Percentiles rank a stretch among this genome's conserved stretches.
These are phyloP conservation scores for Mycena metata DNA, from an alignment of 768 basidiomycete genomes.

Conservation along the genomic window DNA sequence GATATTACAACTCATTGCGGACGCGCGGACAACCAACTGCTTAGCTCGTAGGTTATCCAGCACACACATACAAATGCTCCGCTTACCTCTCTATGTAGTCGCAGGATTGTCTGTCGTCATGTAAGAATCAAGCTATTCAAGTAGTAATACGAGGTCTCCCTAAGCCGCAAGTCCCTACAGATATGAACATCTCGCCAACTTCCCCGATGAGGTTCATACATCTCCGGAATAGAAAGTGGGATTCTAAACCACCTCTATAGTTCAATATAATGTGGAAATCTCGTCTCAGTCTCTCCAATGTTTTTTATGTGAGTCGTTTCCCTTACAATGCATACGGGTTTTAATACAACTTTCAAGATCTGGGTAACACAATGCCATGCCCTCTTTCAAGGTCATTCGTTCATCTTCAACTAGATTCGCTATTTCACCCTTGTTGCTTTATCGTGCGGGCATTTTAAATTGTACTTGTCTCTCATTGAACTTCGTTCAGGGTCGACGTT, in stretches of 20 bases:
- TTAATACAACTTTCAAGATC: not conserved
- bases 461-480: not conserved
- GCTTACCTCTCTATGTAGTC: not conserved
- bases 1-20: constrained; percentile 9
- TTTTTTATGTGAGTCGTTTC: constrained; percentile 14
- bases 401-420: constrained; percentile 12
- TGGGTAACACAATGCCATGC: constrained; percentile 5
- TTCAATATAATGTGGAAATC: constrained; percentile 27
- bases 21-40: constrained; percentile 24
- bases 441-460: not conserved
- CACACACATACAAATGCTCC: too few relatives aligned
- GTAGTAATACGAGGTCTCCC: not conserved
- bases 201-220: constrained; percentile 19
- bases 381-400: not conserved
- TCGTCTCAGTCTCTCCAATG: constrained; percentile 9
- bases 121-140: not conserved
- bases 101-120: constrained; percentile 15
- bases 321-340: not conserved
- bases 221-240: not conserved
- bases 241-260: not conserved
- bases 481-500: constrained; percentile 12
- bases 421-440: constrained; percentile 25
- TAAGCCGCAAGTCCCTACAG: not conserved
- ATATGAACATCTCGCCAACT: constrained; percentile 25
- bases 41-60: constrained; percentile 7